Percentiles rank a stretch among this genome's conserved stretches.
phyloP scores from a whole-genome alignment of 805 yeast genomes.

The Saccharomycopsis sp. region DNA sequence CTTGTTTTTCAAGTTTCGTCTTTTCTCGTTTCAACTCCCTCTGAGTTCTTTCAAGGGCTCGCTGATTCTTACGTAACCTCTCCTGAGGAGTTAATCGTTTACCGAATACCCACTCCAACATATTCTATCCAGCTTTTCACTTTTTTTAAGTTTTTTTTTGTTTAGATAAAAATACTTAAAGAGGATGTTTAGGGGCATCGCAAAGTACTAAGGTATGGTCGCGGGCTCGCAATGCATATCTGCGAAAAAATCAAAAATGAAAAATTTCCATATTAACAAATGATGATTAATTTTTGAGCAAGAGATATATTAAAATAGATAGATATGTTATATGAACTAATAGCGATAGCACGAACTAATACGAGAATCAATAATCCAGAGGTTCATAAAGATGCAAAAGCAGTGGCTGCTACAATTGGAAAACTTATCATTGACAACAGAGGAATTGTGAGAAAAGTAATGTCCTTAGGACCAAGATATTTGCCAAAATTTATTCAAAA shows the following conservation, averaged over 20 bases:
- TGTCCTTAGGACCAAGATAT: constrained; percentile 69
- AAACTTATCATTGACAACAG: constrained; percentile 77
- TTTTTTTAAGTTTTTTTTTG: background rate
- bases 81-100: constrained; percentile 92
- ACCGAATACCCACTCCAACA: constrained; percentile 95
- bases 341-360: constrained; percentile 70
- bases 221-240: too few species aligned
- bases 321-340: constrained; percentile 90
- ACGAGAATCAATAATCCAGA: constrained; percentile 46
- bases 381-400: constrained; percentile 56
- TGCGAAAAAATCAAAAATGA: too few species aligned
- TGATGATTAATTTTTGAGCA: too few species aligned
- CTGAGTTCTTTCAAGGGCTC: constrained; percentile 91
- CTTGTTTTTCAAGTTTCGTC: constrained; percentile 80
- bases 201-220: too few species aligned
- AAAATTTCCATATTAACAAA: too few species aligned
- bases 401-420: constrained; percentile 65
- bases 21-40: constrained; percentile 89
- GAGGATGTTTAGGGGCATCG: too few species aligned
- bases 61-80: constrained; percentile 86
- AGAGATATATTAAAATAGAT: too few species aligned
- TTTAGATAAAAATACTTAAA: background rate
- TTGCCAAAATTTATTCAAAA: constrained; percentile 78
- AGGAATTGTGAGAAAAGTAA: constrained; percentile 84
- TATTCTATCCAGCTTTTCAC: constrained; percentile 36